Evolutionary conservation across 2,329 filamentous ascomycete genomes (phyloP).

Genomic region (Pseudofabraea citricarpa): DNA sequence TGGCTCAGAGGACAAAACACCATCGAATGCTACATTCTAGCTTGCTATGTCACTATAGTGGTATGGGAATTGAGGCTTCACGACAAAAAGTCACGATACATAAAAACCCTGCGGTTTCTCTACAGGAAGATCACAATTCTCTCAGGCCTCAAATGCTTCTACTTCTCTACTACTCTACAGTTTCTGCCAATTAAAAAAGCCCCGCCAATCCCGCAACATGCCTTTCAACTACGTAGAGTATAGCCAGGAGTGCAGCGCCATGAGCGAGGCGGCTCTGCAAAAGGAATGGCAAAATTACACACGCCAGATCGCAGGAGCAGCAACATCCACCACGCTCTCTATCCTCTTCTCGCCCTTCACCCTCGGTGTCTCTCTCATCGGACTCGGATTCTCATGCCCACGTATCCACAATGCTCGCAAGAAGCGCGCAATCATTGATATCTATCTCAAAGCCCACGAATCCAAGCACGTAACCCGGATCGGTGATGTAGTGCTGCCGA

Average conservation of each 20-base stretch:
- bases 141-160: too few species aligned
- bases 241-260: slow-evolving; percentile 29
- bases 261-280: slow-evolving; percentile 32
- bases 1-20: too few species aligned
- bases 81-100: too few species aligned
- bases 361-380: slow-evolving; percentile 33
- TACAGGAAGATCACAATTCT: too few species aligned
- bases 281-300: slow-evolving; percentile 39
- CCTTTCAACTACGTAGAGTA: slow-evolving; percentile 33
- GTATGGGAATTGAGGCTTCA: too few species aligned
- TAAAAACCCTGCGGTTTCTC: too few species aligned
- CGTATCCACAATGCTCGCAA: slow-evolving; percentile 37
- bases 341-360: slow-evolving; percentile 34
- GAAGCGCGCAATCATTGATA: slow-evolving; percentile 37
- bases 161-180: too few species aligned
- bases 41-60: too few species aligned
- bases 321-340: slow-evolving; percentile 35
- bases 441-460: slow-evolving; percentile 29
- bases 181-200: too few species aligned
- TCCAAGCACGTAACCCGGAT: slow-evolving; percentile 34
- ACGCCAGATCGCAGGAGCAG: slow-evolving; percentile 33
- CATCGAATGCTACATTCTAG: too few species aligned
- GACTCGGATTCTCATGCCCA: slow-evolving; percentile 33
- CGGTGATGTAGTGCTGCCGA: slow-evolving; percentile 34
- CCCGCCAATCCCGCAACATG: too few species aligned